Evolutionary conservation across 176 grass and related monocot genomes (phyloP).

Genomic region (Themeda triandra): DNA sequence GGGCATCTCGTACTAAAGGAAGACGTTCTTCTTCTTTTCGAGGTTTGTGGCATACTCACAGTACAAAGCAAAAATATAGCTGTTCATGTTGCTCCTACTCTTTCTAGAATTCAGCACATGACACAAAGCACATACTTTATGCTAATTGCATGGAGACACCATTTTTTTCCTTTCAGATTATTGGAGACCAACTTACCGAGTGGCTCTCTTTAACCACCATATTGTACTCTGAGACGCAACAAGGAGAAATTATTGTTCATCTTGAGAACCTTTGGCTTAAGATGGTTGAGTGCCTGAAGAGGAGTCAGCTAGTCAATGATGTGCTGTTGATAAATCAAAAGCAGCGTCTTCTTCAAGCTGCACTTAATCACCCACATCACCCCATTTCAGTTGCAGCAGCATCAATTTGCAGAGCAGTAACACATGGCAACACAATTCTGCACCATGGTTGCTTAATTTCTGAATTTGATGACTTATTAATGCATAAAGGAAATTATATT

Average conservation of each 20-base stretch:
- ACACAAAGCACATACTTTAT: background rate
- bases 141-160: background rate
- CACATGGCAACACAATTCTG: background rate
- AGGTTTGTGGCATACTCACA: conserved; percentile 46
- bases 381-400: conserved; percentile 46
- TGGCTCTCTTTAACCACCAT: conserved; percentile 37
- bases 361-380: conserved; percentile 35
- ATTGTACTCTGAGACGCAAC: conserved; percentile 19
- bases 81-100: background rate
- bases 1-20: conserved; percentile 23
- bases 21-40: conserved; percentile 44
- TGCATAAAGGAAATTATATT: background rate
- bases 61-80: background rate
- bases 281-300: conserved; percentile 37
- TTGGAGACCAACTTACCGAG: conserved; percentile 52
- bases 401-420: conserved; percentile 24
- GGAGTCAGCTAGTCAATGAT: conserved; percentile 40
- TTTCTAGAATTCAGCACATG: background rate
- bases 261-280: conserved; percentile 52
- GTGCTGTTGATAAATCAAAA: conserved; percentile 25
- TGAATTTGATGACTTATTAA: conserved; percentile 16
- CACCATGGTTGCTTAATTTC: background rate
- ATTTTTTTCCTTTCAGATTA: conserved; percentile 38
- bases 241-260: conserved; percentile 37
- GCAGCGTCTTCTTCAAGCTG: conserved; percentile 45